A percentile compares a stretch with the other conserved stretches of the same genome.
Conservation (phyloP, 192 early-diverging fungal genomes). For the Thoreauomyces humboldtii region DNA sequence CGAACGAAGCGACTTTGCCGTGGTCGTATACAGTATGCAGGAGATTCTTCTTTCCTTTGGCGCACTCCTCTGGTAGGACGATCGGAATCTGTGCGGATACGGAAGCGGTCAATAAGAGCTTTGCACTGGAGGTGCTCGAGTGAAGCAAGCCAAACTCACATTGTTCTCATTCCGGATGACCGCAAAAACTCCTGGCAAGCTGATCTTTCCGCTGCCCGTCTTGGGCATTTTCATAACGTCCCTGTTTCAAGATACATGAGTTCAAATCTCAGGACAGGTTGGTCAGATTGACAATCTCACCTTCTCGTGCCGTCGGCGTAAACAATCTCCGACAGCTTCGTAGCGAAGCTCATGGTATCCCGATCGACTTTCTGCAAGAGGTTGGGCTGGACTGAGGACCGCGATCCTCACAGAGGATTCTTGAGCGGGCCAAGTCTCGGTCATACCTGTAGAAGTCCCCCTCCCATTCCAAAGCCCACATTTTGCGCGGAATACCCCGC, state of each 20-base stretch:
- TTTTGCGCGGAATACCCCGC: constrained; percentile 71
- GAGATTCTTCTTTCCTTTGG: neutral
- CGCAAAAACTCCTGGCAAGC: constrained; percentile 69
- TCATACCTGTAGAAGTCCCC: too few relatives aligned
- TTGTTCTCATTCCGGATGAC: constrained; percentile 31
- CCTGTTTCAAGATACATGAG: constrained; percentile 31
- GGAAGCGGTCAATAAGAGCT: neutral
- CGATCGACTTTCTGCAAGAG: constrained; percentile 86
- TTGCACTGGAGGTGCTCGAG: neutral
- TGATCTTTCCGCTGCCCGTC: constrained; percentile 65
- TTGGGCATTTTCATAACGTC: constrained; percentile 89
- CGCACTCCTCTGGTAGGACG: constrained; percentile 8
- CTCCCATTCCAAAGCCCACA: constrained; percentile 85
- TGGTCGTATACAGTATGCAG: constrained; percentile 5
- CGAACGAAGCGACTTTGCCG: constrained; percentile 48
- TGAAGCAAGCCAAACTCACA: neutral
- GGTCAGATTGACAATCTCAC: too few relatives aligned
- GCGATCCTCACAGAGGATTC: too few relatives aligned
- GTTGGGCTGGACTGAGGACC: too few relatives aligned
- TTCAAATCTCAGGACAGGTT: too few relatives aligned
- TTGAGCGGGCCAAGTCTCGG: too few relatives aligned
- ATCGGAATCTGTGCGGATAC: constrained; percentile 15
- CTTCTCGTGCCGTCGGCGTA: constrained; percentile 63
- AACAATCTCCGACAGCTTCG: constrained; percentile 72
- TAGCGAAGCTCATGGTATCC: constrained; percentile 81